phyloP scores from a whole-genome alignment of 2,329 filamentous ascomycete species.

The Trichoderma lentiforme region DNA sequence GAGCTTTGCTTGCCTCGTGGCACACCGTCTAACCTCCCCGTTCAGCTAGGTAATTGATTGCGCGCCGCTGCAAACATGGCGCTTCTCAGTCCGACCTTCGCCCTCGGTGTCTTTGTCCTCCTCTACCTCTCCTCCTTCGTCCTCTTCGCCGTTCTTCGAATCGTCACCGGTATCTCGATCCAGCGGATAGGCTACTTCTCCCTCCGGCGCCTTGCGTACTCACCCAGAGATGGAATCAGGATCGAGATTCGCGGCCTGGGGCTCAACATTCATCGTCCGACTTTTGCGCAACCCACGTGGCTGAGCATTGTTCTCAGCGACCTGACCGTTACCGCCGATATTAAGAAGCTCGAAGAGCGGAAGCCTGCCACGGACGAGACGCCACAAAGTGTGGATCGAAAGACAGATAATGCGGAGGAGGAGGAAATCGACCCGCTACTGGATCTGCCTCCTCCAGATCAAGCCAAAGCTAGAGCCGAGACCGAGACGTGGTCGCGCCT shows the following conservation, averaged over 20 bases:
- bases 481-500: constrained; percentile 79
- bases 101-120: constrained; percentile 81
- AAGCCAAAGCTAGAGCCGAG: constrained; percentile 37
- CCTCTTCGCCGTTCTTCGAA: constrained; percentile 86
- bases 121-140: constrained; percentile 90
- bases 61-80: constrained; percentile 46
- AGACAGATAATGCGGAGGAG: constrained; percentile 23
- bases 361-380: constrained; percentile 35
- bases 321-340: constrained; percentile 77
- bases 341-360: constrained; percentile 59
- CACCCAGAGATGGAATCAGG: constrained; percentile 80
- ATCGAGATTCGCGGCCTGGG: constrained; percentile 88
- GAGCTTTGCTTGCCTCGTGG: background rate
- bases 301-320: constrained; percentile 86
- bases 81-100: constrained; percentile 71
- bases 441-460: constrained; percentile 3
- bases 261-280: constrained; percentile 84
- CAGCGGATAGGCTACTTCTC: constrained; percentile 93
- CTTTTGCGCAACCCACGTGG: constrained; percentile 97
- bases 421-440: constrained; percentile 15
- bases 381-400: constrained; percentile 26
- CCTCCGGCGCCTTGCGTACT: constrained; percentile 84
- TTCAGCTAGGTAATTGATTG: constrained; percentile 17
- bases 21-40: background rate
- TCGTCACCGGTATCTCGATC: constrained; percentile 90